phyloP scores from a whole-genome alignment of 345 rosid genomes.

The Eucalyptus guilfoylei region DNA sequence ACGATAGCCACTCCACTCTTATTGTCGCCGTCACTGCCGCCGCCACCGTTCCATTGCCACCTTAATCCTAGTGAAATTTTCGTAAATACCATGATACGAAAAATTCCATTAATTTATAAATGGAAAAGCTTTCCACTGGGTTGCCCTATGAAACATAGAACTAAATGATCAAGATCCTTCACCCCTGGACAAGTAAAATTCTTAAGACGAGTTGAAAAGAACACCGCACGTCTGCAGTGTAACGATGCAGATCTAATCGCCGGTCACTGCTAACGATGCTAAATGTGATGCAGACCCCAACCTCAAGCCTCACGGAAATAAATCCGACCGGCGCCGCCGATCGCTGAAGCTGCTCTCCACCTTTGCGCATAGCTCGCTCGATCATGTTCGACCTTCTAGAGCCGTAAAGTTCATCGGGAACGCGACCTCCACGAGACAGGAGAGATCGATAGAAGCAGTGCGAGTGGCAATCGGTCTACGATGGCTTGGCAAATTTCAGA shows the following conservation, averaged over 20 bases:
- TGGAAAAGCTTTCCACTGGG: neutral
- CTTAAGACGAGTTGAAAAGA: neutral
- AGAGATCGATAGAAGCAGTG: neutral
- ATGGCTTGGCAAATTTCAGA: neutral
- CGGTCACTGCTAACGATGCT: neutral
- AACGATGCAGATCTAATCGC: neutral
- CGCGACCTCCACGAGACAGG: neutral
- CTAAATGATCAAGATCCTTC: neutral
- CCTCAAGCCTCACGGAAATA: too few relatives aligned
- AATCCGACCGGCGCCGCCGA: too few relatives aligned
- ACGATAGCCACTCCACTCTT: too few relatives aligned
- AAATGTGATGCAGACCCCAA: too few relatives aligned
- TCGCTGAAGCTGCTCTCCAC: neutral
- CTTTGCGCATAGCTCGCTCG: neutral
- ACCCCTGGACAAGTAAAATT: neutral
- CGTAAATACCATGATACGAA: neutral
- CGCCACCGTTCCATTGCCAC: neutral
- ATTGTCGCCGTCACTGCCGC: fast-evolving
- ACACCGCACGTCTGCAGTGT: fast-evolving
- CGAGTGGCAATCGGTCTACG: neutral
- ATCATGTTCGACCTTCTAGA: neutral
- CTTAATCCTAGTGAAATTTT: neutral
- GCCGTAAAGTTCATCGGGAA: neutral
- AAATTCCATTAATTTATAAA: neutral
- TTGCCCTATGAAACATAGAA: neutral